These are phyloP conservation scores for Plectosphaerella sp. DNA, from an alignment of 2,329 filamentous ascomycete species.

Conservation along the genomic window DNA sequence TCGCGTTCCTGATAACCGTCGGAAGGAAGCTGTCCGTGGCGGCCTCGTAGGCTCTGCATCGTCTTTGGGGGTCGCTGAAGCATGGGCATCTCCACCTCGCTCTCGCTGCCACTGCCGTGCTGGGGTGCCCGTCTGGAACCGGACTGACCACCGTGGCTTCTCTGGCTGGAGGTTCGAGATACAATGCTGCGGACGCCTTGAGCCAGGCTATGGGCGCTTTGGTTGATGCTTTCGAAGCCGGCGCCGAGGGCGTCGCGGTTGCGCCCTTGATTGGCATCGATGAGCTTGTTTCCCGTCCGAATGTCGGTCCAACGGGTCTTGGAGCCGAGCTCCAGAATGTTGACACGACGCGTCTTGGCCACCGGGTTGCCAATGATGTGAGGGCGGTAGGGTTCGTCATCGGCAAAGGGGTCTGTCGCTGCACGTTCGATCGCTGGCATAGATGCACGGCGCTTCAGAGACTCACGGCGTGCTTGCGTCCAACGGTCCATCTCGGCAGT, in stretches of 20 bases:
- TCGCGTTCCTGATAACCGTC: constrained; percentile 24
- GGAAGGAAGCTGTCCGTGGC: constrained; percentile 12
- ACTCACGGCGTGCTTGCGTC: constrained; percentile 44
- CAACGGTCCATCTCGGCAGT: constrained; percentile 49
- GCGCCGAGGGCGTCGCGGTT: constrained; percentile 29
- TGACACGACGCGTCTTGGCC: constrained; percentile 65
- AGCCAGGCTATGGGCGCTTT: constrained; percentile 27
- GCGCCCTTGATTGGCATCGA: constrained; percentile 38
- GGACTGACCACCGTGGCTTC: not conserved
- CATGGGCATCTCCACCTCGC: constrained; percentile 23
- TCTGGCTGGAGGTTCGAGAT: constrained; percentile 5
- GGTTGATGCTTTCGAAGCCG: constrained; percentile 29
- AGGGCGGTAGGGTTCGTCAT: constrained; percentile 61
- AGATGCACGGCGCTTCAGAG: constrained; percentile 38
- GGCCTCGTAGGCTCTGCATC: constrained; percentile 12
- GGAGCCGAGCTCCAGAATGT: constrained; percentile 63
- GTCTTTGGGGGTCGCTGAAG: constrained; percentile 4
- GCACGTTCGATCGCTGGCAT: constrained; percentile 19
- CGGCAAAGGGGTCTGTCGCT: constrained; percentile 29
- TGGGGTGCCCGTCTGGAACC: not conserved
- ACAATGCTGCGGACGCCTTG: constrained; percentile 24
- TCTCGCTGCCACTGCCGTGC: constrained; percentile 5
- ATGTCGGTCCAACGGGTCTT: constrained; percentile 73
- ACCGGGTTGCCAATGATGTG: constrained; percentile 68
- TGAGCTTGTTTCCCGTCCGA: constrained; percentile 52